phyloP scores from a whole-genome alignment of 768 basidiomycete species.

The Kwoniella dendrophila region DNA sequence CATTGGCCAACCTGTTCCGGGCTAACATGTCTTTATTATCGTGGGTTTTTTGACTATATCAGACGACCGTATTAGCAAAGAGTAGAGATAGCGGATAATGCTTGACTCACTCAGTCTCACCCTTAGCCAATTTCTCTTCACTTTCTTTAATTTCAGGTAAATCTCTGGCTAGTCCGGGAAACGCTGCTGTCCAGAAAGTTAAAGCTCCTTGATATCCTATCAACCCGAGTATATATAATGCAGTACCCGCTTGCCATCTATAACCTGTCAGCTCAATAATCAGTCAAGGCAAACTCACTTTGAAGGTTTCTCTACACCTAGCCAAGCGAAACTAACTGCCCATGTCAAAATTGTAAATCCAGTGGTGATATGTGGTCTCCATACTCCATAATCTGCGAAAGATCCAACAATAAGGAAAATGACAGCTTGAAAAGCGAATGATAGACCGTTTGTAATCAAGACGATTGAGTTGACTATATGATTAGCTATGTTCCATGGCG shows the following conservation, averaged over 20 bases:
- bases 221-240: constrained; percentile 58
- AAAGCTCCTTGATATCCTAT: constrained; percentile 75
- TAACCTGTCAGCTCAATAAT: not conserved
- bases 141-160: constrained; percentile 67
- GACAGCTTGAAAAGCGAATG: constrained; percentile 73
- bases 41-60: constrained; percentile 36
- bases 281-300: constrained; percentile 59
- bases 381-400: constrained; percentile 80
- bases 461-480: constrained; percentile 68
- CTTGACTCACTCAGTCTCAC: constrained; percentile 40
- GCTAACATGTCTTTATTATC: constrained; percentile 64
- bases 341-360: constrained; percentile 70
- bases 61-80: not conserved
- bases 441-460: constrained; percentile 75
- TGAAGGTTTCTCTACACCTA: constrained; percentile 61
- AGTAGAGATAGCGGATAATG: not conserved
- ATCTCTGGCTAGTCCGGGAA: constrained; percentile 72
- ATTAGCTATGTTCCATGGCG: not conserved
- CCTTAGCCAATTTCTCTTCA: constrained; percentile 41
- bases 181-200: constrained; percentile 83
- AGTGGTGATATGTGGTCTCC: constrained; percentile 79
- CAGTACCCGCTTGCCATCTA: constrained; percentile 49
- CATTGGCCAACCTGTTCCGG: constrained; percentile 73
- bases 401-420: constrained; percentile 69
- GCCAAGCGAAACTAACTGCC: constrained; percentile 74